phyloP scores from a whole-genome alignment of 305 asterid species.

The Ilex paraguariensis region DNA sequence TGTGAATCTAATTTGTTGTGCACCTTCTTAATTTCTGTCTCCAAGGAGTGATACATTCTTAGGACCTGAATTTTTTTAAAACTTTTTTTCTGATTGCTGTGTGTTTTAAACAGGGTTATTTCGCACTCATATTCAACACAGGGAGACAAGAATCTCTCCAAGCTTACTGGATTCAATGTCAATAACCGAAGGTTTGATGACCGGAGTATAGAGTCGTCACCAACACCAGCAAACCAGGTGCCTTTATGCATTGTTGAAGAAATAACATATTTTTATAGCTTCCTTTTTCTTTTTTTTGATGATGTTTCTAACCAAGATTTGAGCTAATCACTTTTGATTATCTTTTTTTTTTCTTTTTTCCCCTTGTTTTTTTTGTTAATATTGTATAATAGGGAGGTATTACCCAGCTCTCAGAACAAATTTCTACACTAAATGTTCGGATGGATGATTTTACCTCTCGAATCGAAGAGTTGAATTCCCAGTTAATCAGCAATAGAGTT shows the following conservation, averaged over 20 bases:
- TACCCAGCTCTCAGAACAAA: constrained; percentile 81
- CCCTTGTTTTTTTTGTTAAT: not conserved
- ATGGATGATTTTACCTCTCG: constrained; percentile 86
- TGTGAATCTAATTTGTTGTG: not conserved
- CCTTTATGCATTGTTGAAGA: not conserved
- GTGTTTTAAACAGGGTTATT: constrained; percentile 47
- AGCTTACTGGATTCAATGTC: constrained; percentile 20
- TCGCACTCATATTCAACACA: constrained; percentile 83
- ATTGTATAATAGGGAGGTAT: constrained; percentile 45
- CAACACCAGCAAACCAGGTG: constrained; percentile 53
- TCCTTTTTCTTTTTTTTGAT: not conserved
- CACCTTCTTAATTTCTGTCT: not conserved
- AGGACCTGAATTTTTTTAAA: not conserved
- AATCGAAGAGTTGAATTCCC: constrained; percentile 70
- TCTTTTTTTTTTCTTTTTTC: not conserved
- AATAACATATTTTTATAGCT: not conserved
- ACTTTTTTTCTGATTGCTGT: not conserved
- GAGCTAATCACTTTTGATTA: not conserved
- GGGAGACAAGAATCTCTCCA: constrained; percentile 54
- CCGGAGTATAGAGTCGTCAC: constrained; percentile 38
- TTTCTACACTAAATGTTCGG: constrained; percentile 75
- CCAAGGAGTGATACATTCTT: not conserved
- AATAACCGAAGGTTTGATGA: constrained; percentile 46
- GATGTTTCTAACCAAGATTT: not conserved
- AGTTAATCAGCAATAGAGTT: constrained; percentile 44